Evolutionary conservation across 2,329 filamentous ascomycete genomes (phyloP), one percentile per base, ranked within the genome.

Genomic region (Fusarium sp.): DNA sequence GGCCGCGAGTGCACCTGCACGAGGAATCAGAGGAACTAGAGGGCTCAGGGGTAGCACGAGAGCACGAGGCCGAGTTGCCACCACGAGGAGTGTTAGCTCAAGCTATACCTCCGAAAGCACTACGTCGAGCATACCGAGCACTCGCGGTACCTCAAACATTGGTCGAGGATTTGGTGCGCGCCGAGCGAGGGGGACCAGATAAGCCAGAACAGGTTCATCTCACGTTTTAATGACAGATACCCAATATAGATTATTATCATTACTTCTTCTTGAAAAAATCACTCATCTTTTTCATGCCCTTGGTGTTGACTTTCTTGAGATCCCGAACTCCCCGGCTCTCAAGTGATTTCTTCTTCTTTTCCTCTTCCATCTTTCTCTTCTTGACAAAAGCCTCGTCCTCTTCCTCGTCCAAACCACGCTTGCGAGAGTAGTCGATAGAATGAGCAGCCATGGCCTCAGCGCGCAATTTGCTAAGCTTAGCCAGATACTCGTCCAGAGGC

Each of bases 221-320:
- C 38, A 72, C 55, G 48, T 64, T 56, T 74, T 63, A 62, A 75
- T 44, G 69, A 74, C 59, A 81, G 77, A 81, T 81, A 81, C 80
- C 80, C 80, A 77, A 69, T 74, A 76, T 50, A 74, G 44, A 51
- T 70, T 66, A 20, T 63, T 69, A 38, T 45, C 64, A 63, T 66
- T 76, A 79, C 70, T 89, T 89, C 84, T 96, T 97, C 69, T 90
- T 90, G 82, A 99, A 99, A 84, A 99, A 99, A 70, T 92, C 90
- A 80, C 94, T 98, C 89, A 99, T 89, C 86, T 98, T 99, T 88
- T 93, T 96, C 96, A 99, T 99, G 4, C 96, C 96, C 28, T 84
- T 90, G 0, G 93, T 95, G 83, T 98, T 93, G 54, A 95, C 96
- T 84, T 98, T 99, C 81, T 93, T 93, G 79, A 99, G 81, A 54